Conservation (phyloP, 2,329 filamentous ascomycete species). For the Hymenoscyphus fraxineus region DNA sequence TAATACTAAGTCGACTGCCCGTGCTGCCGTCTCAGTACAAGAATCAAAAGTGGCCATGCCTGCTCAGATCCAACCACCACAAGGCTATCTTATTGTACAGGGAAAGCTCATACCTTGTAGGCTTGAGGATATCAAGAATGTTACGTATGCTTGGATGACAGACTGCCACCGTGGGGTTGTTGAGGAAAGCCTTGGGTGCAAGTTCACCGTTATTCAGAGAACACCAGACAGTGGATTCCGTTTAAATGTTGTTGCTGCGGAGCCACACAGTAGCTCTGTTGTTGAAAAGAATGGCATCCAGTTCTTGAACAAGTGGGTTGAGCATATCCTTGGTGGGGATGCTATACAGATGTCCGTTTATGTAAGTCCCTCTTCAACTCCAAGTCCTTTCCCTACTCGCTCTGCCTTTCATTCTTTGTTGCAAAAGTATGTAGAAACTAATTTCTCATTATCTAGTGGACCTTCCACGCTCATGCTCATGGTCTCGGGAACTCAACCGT, state of each 20-base stretch:
- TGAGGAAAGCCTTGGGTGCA: slow-evolving; percentile 5
- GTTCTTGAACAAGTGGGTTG: slow-evolving; percentile 7
- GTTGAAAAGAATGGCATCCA: neutral
- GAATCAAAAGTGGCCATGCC: neutral
- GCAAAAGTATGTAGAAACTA: neutral
- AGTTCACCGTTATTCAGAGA: slow-evolving; percentile 1
- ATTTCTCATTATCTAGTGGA: neutral
- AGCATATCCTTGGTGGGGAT: slow-evolving; percentile 1
- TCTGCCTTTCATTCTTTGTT: neutral
- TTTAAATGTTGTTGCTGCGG: slow-evolving; percentile 2
- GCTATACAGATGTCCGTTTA: slow-evolving; percentile 6
- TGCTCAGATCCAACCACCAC: neutral
- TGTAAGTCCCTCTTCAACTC: neutral
- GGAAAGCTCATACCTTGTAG: slow-evolving; percentile 3
- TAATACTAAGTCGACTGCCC: neutral
- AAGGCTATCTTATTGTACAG: slow-evolving; percentile 2
- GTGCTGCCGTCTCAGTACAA: neutral
- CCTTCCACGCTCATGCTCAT: neutral
- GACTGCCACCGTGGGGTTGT: slow-evolving; percentile 1
- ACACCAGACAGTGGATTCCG: slow-evolving; percentile 1
- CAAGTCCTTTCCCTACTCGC: too few species aligned
- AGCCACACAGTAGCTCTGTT: neutral
- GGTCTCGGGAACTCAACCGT: neutral
- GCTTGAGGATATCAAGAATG: slow-evolving; percentile 2
- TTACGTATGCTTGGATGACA: slow-evolving; percentile 2